Evolutionary conservation across 2,329 filamentous ascomycete genomes (phyloP), one percentile per base, ranked within the genome.

Genomic region (Ceratocystis smalleyi): DNA sequence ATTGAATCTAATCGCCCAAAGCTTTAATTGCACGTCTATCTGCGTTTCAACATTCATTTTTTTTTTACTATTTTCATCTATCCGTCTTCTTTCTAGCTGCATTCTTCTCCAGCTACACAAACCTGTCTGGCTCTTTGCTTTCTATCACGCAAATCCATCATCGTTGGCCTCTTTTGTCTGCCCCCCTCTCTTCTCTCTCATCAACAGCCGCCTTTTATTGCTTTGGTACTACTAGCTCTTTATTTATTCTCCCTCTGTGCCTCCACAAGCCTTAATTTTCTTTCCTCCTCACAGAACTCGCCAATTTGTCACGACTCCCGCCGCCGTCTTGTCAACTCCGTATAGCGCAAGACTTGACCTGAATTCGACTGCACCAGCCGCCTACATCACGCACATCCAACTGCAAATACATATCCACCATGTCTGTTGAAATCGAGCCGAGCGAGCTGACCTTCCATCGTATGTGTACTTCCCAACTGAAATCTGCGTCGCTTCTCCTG

Each of bases 381-480:
- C 57, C 62, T 47, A 65, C 61, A 55, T 49, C 47, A 43, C 61
- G 47, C 43, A 32, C 6, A 27, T 27, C 19, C n/a, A 51, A 45
- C 32, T 40, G 4, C 51, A 60, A 67, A 40, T 15, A 40, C 35
- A 40, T 15, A 12, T 40, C 70, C 77, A 82, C 72, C 77, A 97
- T 97, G 94, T 95, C 92, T 71, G 87, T 99, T 78, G 89, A 96
- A 72, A 89, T 99, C 73, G 86, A 94, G 71, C 94, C 92, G 67
- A 76, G 83, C 70, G 94, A 97, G 82, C 85, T 99, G 74, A 88
- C 85, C 78, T 99, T 99, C 79, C 87, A 86, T 77, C 88, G 94
- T 97, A 81, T 73, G 87, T 81, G 35, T 67, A 70, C 62, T 60
- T 67, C 35, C 30, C 43, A 7, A n/a, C 24, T 30, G 4, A 35